phyloP scores from a whole-genome alignment of 495 filamentous ascomycete genomes.

The Talaromyces trachyspermus region DNA sequence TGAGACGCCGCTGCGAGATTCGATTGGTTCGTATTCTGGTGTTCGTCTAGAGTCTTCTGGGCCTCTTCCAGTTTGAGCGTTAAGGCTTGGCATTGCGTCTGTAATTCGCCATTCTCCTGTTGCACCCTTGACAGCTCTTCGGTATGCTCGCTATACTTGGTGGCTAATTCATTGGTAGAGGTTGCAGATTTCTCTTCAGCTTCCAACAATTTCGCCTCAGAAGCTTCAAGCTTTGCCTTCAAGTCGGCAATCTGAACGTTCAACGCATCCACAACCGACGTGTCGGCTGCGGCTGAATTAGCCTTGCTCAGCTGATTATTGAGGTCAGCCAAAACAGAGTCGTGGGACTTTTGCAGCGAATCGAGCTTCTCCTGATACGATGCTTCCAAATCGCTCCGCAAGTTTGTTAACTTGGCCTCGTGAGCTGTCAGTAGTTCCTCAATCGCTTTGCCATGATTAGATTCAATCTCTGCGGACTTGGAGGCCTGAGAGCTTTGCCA shows the following conservation, averaged over 20 bases:
- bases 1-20: constrained; percentile 29
- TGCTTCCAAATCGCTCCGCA: constrained; percentile 31
- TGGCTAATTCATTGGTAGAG: constrained; percentile 24
- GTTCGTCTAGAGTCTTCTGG: constrained; percentile 24
- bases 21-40: constrained; percentile 22
- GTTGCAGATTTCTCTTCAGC: constrained; percentile 20
- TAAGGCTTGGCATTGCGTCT: constrained; percentile 26
- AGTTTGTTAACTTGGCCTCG: constrained; percentile 30
- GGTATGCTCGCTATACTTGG: constrained; percentile 25
- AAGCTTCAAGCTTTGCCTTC: constrained; percentile 29
- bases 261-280: constrained; percentile 28
- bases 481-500: constrained; percentile 24
- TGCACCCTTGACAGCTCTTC: constrained; percentile 26
- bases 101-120: constrained; percentile 25
- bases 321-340: constrained; percentile 23
- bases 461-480: constrained; percentile 31
- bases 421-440: constrained; percentile 40
- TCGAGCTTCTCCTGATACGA: constrained; percentile 31
- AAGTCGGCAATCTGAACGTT: constrained; percentile 31
- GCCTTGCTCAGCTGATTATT: constrained; percentile 29
- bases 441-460: constrained; percentile 36
- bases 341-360: constrained; percentile 33
- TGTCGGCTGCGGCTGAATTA: constrained; percentile 32
- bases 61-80: constrained; percentile 26
- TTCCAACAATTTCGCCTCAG: constrained; percentile 22